A percentile compares a stretch with the other conserved stretches of the same genome.
These are phyloP conservation scores for Trichophyton equinum DNA, from an alignment of 2,329 filamentous ascomycete genomes.

Conservation along the genomic window DNA sequence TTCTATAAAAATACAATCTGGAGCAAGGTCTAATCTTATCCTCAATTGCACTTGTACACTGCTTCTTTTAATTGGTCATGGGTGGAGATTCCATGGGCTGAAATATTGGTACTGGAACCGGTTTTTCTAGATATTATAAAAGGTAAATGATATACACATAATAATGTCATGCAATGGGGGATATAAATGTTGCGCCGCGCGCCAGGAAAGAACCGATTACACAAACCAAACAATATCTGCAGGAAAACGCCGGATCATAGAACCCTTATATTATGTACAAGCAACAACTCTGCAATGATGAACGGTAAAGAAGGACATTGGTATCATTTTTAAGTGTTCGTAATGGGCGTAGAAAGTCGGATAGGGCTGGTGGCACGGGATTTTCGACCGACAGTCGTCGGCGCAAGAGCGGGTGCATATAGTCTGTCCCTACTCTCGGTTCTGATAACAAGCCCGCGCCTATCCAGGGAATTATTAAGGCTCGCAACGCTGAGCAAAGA, in stretches of 20 bases:
- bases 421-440: slow-evolving; percentile 80
- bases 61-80: background rate
- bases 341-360: slow-evolving; percentile 7
- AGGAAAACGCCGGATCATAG: background rate
- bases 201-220: background rate
- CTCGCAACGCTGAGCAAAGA: slow-evolving; percentile 29
- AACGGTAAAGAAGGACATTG: background rate
- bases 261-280: background rate
- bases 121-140: background rate
- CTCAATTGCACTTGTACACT: background rate
- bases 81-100: background rate
- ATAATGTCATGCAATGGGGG: background rate
- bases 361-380: slow-evolving; percentile 40
- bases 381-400: slow-evolving; percentile 35
- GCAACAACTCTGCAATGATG: background rate
- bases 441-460: slow-evolving; percentile 63
- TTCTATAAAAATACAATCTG: background rate
- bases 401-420: slow-evolving; percentile 40
- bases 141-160: background rate
- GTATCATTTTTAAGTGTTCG: background rate
- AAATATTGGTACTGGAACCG: too few species aligned
- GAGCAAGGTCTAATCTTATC: background rate
- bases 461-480: slow-evolving; percentile 24
- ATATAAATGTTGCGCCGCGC: background rate
- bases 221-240: background rate